These are phyloP conservation scores for Paecilomyces variotii DNA, from an alignment of 2,329 filamentous ascomycete species.

Conservation along the genomic window DNA sequence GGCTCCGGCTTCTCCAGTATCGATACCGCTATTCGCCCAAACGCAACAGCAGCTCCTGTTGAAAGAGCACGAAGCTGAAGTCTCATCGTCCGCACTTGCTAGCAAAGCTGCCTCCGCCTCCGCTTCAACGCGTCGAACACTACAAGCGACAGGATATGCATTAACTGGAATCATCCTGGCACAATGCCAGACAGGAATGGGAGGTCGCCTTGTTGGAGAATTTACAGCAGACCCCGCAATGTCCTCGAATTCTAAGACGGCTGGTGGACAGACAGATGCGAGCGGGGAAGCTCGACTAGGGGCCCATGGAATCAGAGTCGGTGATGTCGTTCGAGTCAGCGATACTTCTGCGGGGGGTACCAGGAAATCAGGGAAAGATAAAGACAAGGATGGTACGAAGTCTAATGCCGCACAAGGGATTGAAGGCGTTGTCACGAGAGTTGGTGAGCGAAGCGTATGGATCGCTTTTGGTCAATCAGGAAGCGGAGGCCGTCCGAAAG, in stretches of 20 bases:
- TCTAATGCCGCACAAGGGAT: conserved; percentile 23
- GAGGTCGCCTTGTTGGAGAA: conserved; percentile 84
- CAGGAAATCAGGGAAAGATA: conserved; percentile 23
- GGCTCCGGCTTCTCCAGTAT: conserved; percentile 16
- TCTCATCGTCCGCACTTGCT: conserved; percentile 35
- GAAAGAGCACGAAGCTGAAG: conserved; percentile 38
- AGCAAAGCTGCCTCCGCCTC: conserved; percentile 32
- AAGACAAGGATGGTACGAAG: conserved; percentile 24
- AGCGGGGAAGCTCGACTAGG: conserved; percentile 36
- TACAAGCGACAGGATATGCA: conserved; percentile 35
- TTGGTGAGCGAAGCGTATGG: conserved; percentile 35
- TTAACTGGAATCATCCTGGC: conserved; percentile 52
- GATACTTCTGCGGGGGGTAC: conserved; percentile 21
- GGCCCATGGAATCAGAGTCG: conserved; percentile 40
- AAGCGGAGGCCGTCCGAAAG: conserved; percentile 23
- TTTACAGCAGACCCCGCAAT: conserved; percentile 65
- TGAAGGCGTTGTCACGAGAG: conserved; percentile 41
- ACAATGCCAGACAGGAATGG: conserved; percentile 77
- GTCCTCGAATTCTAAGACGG: conserved; percentile 24
- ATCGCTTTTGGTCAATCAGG: conserved; percentile 38
- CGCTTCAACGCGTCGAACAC: conserved; percentile 33
- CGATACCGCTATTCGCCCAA: conserved; percentile 35
- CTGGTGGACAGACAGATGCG: conserved; percentile 18
- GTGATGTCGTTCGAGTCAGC: conserved; percentile 40
- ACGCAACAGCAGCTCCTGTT: conserved; percentile 34